These are phyloP conservation scores for Cordyceps cateniannulata DNA, from an alignment of 2,329 filamentous ascomycete species.

Conservation along the genomic window DNA sequence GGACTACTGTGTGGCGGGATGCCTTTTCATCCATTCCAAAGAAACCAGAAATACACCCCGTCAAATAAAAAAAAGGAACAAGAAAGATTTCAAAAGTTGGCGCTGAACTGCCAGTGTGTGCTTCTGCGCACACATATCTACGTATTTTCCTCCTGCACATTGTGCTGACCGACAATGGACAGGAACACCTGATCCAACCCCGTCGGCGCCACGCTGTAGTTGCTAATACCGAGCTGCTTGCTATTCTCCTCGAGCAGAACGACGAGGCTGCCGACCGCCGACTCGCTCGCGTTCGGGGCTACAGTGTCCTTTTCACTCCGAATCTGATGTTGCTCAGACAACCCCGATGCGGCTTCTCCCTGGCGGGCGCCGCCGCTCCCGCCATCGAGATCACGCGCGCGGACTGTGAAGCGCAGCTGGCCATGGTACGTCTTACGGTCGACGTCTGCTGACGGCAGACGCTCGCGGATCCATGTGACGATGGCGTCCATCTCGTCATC, in stretches of 20 bases:
- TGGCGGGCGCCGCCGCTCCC: slow-evolving; percentile 13
- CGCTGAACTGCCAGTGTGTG: background rate
- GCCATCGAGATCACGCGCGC: slow-evolving; percentile 35
- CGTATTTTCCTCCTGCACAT: slow-evolving; percentile 65
- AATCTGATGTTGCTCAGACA: background rate
- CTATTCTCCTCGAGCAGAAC: slow-evolving; percentile 67
- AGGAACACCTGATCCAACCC: slow-evolving; percentile 90
- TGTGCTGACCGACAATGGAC: slow-evolving; percentile 72
- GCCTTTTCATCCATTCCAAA: no score
- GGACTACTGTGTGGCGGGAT: no score
- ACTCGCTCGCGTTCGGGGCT: slow-evolving; percentile 24
- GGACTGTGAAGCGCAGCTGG: slow-evolving; percentile 78
- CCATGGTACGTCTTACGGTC: slow-evolving; percentile 76
- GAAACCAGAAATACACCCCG: no score
- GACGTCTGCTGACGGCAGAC: slow-evolving; percentile 59
- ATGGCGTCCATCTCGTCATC: slow-evolving; percentile 62
- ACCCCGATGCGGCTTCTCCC: slow-evolving; percentile 14
- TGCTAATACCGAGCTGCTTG: slow-evolving; percentile 63
- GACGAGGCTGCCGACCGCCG: slow-evolving; percentile 63
- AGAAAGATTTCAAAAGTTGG: background rate
- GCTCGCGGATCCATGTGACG: slow-evolving; percentile 55
- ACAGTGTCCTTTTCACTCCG: background rate
- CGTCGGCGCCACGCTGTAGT: slow-evolving; percentile 81
- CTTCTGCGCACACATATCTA: background rate
- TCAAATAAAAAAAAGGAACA: background rate